Conservation (phyloP, 1,284 basidiomycete species). For the Boletus calvinii region DNA sequence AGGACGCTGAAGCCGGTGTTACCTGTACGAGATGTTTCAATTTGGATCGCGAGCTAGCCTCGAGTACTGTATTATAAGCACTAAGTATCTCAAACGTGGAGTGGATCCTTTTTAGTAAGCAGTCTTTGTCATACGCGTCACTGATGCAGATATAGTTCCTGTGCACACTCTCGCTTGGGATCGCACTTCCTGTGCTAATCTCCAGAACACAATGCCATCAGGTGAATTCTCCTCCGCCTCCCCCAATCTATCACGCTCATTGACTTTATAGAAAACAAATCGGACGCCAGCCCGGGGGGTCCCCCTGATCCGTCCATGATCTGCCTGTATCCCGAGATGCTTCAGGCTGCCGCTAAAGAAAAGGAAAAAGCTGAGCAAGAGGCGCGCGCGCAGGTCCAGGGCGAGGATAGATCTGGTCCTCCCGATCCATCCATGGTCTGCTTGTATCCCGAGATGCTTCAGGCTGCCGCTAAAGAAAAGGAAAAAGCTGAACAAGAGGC, state of each 20-base stretch:
- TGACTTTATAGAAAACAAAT: no score
- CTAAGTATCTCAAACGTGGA: no score
- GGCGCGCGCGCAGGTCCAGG: background rate
- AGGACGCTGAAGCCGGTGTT: no score
- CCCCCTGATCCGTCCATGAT: slow-evolving; percentile 1
- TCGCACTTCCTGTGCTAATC: background rate
- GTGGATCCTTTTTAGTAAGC: no score
- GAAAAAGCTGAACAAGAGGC: background rate
- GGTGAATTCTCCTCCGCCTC: background rate
- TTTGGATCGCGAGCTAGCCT: no score
- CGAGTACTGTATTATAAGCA: no score
- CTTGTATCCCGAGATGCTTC: slow-evolving; percentile 3
- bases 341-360: background rate
- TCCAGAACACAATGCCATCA: background rate
- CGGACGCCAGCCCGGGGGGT: no score
- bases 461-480: background rate
- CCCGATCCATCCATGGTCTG: slow-evolving; percentile 2
- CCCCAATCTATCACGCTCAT: background rate
- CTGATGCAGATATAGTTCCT: no score
- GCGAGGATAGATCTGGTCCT: background rate
- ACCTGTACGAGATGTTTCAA: no score
- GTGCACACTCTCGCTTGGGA: background rate
- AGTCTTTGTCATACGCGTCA: no score
- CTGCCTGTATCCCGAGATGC: slow-evolving; percentile 2
- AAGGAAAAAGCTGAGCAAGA: background rate